Evolutionary conservation across 176 grass and related monocot species (phyloP).

Genomic region (Oropetium thomaeum): DNA sequence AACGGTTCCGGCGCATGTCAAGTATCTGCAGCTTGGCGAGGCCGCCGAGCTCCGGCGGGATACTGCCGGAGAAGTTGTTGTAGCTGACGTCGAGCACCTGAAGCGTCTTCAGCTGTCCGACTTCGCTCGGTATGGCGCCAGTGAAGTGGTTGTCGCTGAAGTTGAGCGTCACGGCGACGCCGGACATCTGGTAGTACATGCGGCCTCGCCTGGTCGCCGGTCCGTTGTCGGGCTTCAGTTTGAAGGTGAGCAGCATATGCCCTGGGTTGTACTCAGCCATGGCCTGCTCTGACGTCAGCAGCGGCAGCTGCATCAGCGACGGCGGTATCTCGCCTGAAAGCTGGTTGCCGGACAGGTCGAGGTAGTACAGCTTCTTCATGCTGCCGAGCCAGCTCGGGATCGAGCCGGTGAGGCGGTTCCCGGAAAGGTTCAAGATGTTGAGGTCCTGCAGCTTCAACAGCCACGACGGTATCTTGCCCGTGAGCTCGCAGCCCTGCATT

Average conservation of each 20-base stretch:
- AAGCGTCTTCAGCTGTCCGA: conserved; percentile 31
- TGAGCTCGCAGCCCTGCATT: conserved; percentile 23
- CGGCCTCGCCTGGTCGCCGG: background rate
- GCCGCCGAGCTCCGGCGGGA: conserved; percentile 33
- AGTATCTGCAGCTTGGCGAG: conserved; percentile 28
- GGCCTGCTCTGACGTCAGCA: conserved; percentile 40
- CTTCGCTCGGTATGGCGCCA: conserved; percentile 22
- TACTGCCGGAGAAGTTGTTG: conserved; percentile 40
- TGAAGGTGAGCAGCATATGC: conserved; percentile 26
- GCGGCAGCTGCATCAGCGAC: conserved; percentile 37
- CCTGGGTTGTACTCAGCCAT: conserved; percentile 8
- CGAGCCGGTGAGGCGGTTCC: conserved; percentile 37
- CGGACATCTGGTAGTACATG: conserved; percentile 41
- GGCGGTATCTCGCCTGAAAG: conserved; percentile 35
- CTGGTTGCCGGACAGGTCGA: conserved; percentile 45
- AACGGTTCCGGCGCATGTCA: conserved; percentile 20
- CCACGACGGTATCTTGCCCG: conserved; percentile 47
- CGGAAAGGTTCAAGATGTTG: conserved; percentile 35
- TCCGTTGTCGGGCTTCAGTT: conserved; percentile 16
- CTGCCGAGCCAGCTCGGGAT: conserved; percentile 44
- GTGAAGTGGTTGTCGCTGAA: conserved; percentile 30
- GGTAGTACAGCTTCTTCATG: conserved; percentile 44
- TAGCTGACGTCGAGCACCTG: conserved; percentile 37
- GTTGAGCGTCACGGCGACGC: conserved; percentile 35
- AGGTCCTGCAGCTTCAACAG: conserved; percentile 41